phyloP scores from a whole-genome alignment of 306 rosid species.

The Fragaria nilgerrensis region DNA sequence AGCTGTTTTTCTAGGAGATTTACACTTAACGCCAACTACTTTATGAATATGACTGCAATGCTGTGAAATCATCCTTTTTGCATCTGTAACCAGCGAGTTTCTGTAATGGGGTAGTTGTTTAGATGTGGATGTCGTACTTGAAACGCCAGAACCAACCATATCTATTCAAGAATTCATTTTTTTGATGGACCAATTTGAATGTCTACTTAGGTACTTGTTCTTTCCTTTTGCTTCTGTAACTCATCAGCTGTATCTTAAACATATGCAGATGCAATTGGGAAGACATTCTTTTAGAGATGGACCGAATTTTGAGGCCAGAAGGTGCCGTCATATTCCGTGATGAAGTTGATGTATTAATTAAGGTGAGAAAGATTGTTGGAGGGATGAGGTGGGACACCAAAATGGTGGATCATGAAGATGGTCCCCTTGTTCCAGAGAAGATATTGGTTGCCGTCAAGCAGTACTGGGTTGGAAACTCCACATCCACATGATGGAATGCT shows the following conservation, averaged over 20 bases:
- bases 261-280: slow-evolving; percentile 70
- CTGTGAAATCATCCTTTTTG: background rate
- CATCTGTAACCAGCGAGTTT: background rate
- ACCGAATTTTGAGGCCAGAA: slow-evolving; percentile 86
- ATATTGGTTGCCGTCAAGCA: slow-evolving; percentile 86
- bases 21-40: background rate
- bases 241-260: background rate
- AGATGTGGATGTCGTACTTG: background rate
- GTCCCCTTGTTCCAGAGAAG: slow-evolving; percentile 92
- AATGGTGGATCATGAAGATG: slow-evolving; percentile 96
- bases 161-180: background rate
- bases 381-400: slow-evolving; percentile 94
- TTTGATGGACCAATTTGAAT: background rate
- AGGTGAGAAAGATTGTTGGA: slow-evolving; percentile 69
- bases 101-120: background rate
- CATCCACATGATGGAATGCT: slow-evolving; percentile 44
- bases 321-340: slow-evolving; percentile 91
- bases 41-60: background rate
- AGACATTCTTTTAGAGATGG: slow-evolving; percentile 96
- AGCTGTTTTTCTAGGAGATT: background rate
- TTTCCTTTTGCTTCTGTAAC: slow-evolving; percentile 14
- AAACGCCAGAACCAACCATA: slow-evolving; percentile 5
- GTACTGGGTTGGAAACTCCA: slow-evolving; percentile 87
- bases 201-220: background rate
- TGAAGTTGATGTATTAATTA: slow-evolving; percentile 63